phyloP scores from a whole-genome alignment of 2,329 filamentous ascomycete genomes.

The Helotiales sp. region DNA sequence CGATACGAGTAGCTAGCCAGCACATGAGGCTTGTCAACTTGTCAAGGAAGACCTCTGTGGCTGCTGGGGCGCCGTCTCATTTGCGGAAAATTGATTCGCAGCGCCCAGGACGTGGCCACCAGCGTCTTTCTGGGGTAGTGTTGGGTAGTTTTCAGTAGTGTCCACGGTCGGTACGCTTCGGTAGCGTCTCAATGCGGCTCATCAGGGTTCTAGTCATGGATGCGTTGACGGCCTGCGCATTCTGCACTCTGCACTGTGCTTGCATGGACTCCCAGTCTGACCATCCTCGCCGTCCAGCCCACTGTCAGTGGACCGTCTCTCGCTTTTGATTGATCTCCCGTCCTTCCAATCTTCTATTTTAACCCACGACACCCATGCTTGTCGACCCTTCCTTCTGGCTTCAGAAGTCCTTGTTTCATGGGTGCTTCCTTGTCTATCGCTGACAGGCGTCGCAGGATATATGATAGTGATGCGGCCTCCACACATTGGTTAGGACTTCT shows the following conservation, averaged over 20 bases:
- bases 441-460: conserved; percentile 32
- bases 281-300: neutral
- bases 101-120: neutral
- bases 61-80: conserved; percentile 4
- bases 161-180: too few relatives aligned
- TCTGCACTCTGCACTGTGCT: neutral
- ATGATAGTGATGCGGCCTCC: conserved; percentile 34
- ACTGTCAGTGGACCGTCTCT: neutral
- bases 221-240: neutral
- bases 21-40: neutral
- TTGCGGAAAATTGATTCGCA: conserved; percentile 6
- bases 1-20: neutral
- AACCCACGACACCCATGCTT: conserved; percentile 10
- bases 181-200: conserved; percentile 26
- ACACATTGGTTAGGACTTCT: conserved; percentile 22
- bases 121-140: conserved; percentile 18
- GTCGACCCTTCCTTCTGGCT: conserved; percentile 14
- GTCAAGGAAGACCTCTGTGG: neutral
- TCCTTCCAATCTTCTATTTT: conserved; percentile 25
- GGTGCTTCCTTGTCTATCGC: conserved; percentile 26
- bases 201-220: conserved; percentile 12
- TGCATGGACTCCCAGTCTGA: neutral
- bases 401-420: conserved; percentile 27
- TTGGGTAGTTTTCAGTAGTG: neutral
- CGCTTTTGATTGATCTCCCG: conserved; percentile 19